Evolutionary conservation across 345 rosid genomes (phyloP).

Genomic region (Populus deltoides): DNA sequence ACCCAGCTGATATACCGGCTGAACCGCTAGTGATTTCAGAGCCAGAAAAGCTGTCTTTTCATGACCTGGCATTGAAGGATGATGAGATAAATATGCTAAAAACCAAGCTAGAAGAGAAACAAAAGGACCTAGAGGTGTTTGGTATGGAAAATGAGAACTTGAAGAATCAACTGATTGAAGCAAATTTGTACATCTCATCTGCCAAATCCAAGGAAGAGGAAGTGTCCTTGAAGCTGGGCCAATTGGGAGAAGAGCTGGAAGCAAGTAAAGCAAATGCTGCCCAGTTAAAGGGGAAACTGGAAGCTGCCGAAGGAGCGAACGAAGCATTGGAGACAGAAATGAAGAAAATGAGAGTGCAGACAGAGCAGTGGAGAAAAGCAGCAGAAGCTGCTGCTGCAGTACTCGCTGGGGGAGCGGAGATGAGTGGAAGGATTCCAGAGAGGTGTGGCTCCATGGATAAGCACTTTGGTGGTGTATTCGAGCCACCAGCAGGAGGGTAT

Average conservation of each 20-base stretch:
- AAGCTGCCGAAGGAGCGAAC: slow-evolving; percentile 53
- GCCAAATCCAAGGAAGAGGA: slow-evolving; percentile 53
- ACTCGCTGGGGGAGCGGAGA: slow-evolving; percentile 65
- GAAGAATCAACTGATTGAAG: slow-evolving; percentile 53
- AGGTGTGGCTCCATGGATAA: slow-evolving; percentile 76
- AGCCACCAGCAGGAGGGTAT: slow-evolving; percentile 38
- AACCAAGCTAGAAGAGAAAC: slow-evolving; percentile 57
- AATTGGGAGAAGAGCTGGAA: slow-evolving; percentile 54
- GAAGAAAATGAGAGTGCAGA: slow-evolving; percentile 79
- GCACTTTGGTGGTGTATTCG: slow-evolving; percentile 58
- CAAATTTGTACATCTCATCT: slow-evolving; percentile 29
- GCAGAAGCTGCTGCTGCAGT: slow-evolving; percentile 94
- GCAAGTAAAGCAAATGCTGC: slow-evolving; percentile 48
- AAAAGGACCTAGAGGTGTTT: slow-evolving; percentile 42
- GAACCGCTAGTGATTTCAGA: slow-evolving; percentile 23
- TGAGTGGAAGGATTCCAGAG: slow-evolving; percentile 52
- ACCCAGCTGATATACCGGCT: slow-evolving; percentile 16
- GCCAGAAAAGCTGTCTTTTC: slow-evolving; percentile 25
- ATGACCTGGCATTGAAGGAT: slow-evolving; percentile 39
- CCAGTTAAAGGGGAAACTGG: slow-evolving; percentile 48
- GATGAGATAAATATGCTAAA: slow-evolving; percentile 57
- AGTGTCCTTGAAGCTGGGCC: slow-evolving; percentile 39
- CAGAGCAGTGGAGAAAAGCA: slow-evolving; percentile 95
- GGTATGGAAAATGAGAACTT: slow-evolving; percentile 52
- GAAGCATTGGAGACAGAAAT: slow-evolving; percentile 67